Evolutionary conservation across 257 asterid genomes (phyloP).

Genomic region (Datura wrightii): DNA sequence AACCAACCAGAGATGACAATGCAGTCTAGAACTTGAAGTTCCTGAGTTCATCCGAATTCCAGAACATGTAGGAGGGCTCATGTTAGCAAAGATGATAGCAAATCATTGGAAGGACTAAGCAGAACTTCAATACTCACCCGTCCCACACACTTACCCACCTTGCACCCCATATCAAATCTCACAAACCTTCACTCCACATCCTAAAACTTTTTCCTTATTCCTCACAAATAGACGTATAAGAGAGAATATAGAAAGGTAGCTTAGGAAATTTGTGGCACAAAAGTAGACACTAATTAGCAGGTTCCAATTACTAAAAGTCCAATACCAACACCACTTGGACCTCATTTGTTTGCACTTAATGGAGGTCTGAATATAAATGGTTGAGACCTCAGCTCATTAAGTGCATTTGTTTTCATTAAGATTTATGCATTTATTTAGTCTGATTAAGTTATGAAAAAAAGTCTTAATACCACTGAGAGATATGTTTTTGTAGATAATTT

Average conservation of each 20-base stretch:
- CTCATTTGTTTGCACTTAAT: no score
- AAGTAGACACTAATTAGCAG: not conserved
- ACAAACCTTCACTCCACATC: not conserved
- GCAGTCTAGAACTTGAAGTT: slow-evolving; percentile 8
- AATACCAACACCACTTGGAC: not conserved
- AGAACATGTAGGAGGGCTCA: slow-evolving; percentile 1
- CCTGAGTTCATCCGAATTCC: not conserved
- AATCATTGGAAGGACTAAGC: not conserved
- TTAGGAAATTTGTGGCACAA: not conserved
- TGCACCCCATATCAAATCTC: slow-evolving; percentile 10
- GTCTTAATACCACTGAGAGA: no score
- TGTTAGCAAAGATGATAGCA: slow-evolving; percentile 22
- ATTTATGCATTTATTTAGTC: no score
- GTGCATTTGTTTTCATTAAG: no score
- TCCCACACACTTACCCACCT: not conserved
- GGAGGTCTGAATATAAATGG: no score
- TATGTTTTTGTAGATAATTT: no score
- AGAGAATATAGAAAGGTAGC: not conserved
- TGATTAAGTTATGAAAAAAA: no score
- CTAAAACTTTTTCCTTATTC: not conserved
- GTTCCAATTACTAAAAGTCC: not conserved
- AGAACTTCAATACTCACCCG: not conserved
- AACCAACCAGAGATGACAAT: not conserved
- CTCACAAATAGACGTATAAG: not conserved
- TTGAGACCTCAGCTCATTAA: no score